phyloP scores from a whole-genome alignment of 1,284 basidiomycete genomes.

The Heterobasidion annosum region DNA sequence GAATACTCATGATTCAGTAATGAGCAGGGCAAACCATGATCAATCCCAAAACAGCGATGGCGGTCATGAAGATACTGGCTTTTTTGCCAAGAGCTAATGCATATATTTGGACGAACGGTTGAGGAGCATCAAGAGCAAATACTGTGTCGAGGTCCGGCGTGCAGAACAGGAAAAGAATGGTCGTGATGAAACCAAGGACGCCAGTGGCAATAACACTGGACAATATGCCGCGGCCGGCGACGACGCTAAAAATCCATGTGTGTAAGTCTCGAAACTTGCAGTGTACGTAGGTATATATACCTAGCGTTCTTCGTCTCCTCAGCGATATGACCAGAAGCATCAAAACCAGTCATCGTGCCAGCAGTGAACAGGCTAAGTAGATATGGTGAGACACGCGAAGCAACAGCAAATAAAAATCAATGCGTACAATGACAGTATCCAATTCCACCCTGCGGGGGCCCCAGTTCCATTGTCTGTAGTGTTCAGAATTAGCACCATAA shows the following conservation, averaged over 20 bases:
- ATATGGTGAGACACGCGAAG: not conserved
- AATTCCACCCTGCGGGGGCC: slow-evolving; percentile 79
- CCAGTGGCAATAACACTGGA: slow-evolving; percentile 69
- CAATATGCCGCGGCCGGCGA: slow-evolving; percentile 74
- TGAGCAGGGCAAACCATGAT: slow-evolving; percentile 46
- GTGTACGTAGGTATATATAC: slow-evolving; percentile 20
- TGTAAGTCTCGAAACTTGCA: not conserved
- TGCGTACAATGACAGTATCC: slow-evolving; percentile 69
- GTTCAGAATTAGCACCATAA: not conserved
- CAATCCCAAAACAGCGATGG: slow-evolving; percentile 69
- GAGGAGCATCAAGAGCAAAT: slow-evolving; percentile 69
- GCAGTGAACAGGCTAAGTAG: slow-evolving; percentile 66
- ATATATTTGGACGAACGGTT: slow-evolving; percentile 83
- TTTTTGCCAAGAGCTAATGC: slow-evolving; percentile 71
- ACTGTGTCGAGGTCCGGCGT: slow-evolving; percentile 68
- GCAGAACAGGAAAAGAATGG: slow-evolving; percentile 81
- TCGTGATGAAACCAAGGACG: slow-evolving; percentile 62
- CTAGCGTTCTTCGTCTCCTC: slow-evolving; percentile 86
- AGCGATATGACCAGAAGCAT: slow-evolving; percentile 82
- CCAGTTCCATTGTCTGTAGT: slow-evolving; percentile 75
- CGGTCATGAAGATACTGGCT: slow-evolving; percentile 76
- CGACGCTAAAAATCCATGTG: slow-evolving; percentile 34
- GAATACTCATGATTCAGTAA: not conserved
- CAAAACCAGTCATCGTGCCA: slow-evolving; percentile 79
- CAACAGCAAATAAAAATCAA: not conserved